Evolutionary conservation across 2,329 filamentous ascomycete genomes (phyloP).

Genomic region (Aspergillus intermedius): DNA sequence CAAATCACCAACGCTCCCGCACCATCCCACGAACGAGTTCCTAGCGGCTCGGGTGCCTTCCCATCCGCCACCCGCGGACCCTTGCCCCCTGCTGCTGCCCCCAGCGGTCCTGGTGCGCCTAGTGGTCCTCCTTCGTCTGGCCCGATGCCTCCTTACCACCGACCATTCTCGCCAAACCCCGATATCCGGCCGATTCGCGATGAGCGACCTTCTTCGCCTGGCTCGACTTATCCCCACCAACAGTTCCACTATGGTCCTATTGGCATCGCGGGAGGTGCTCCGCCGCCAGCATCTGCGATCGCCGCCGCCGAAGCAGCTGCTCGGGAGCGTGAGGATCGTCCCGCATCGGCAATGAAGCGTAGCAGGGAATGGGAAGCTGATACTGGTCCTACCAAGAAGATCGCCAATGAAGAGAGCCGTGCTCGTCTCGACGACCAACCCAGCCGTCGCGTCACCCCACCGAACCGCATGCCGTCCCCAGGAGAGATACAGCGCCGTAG

Average conservation of each 20-base stretch:
- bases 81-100: slow-evolving; percentile 38
- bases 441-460: slow-evolving; percentile 63
- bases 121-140: slow-evolving; percentile 49
- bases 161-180: slow-evolving; percentile 69
- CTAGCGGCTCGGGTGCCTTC: slow-evolving; percentile 24
- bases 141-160: slow-evolving; percentile 66
- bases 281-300: slow-evolving; percentile 58
- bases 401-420: slow-evolving; percentile 78
- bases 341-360: slow-evolving; percentile 73
- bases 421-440: slow-evolving; percentile 79
- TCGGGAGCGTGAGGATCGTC: slow-evolving; percentile 65
- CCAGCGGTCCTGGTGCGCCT: slow-evolving; percentile 47
- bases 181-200: slow-evolving; percentile 79
- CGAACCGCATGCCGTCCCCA: slow-evolving; percentile 55
- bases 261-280: slow-evolving; percentile 60
- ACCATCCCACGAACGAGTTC: slow-evolving; percentile 34
- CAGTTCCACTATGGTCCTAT: slow-evolving; percentile 73
- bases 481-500: slow-evolving; percentile 66
- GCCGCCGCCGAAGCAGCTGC: slow-evolving; percentile 63
- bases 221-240: slow-evolving; percentile 74
- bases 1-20: slow-evolving; percentile 45
- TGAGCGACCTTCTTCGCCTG: slow-evolving; percentile 83
- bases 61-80: slow-evolving; percentile 34
- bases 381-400: slow-evolving; percentile 64
- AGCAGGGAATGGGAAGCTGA: slow-evolving; percentile 91